Base-by-base conservation (phyloP, 306 rosid genomes). In the Dryas alaskensis region DNA sequence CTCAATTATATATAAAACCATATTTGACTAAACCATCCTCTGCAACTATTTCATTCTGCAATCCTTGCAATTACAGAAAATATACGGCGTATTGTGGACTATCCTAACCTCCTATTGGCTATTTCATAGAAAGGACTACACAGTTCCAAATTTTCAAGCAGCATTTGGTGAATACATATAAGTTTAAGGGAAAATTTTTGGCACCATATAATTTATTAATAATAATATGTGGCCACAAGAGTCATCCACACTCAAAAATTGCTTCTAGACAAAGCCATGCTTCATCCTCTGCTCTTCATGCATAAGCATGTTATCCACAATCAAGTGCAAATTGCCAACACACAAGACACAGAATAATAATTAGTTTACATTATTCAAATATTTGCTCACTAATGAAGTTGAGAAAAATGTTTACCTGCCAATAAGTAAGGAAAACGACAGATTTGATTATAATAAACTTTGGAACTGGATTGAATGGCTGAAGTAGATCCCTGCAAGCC, bases 401-500 rank as follows among this genome's bases (percentile, higher is more conserved):
- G 72, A 17, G 44, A 51, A 68, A 8, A 52, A 13, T 3, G 4
- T 67, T 70, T 78, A 91, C 98, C 98, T 93, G 98, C 98, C 98
- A 93, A 85, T 93, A 93, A 75, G 98, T 93, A 92, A 91, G 87
- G 89, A 93, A 93, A 61, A 93, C 98, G 10, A 93, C 98, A 43
- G 98, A 93, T 76, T 93, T 93, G 72, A 93, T 93, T 52, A 93
- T 88, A 69, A 93, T 81, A 67, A 93, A 93, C 89, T 93, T 93
- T 8, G 98, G 98, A 47, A 93, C 97, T 51, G 97, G 98, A 81
- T 93, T 93, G 81, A 93, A 93, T 61, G 98, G 98, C 85, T 89
- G 98, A 73, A 93, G 98, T 60, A 93, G 90, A 86, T 89, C 97
- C 87, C 84, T 91, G 89, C 98, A 93, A 61, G 98, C 98, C 84